phyloP scores from a whole-genome alignment of 257 asterid species.

The Nicotiana tabacum region DNA sequence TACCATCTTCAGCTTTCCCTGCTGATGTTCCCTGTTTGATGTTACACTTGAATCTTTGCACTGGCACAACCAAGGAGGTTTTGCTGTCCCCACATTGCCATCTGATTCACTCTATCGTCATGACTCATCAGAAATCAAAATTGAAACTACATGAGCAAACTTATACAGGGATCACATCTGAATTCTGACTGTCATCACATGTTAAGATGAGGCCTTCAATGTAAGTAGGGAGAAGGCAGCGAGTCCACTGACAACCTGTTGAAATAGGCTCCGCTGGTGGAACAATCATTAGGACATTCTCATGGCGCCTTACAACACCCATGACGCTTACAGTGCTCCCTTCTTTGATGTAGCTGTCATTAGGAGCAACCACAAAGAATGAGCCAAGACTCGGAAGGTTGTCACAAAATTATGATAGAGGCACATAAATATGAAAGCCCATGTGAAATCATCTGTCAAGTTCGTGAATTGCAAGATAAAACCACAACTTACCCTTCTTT shows the following conservation, averaged over 20 bases:
- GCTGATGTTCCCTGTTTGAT: neutral
- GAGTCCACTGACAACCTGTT: constrained; percentile 44
- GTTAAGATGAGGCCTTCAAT: constrained; percentile 39
- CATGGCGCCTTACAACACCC: constrained; percentile 52
- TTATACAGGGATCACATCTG: constrained; percentile 53
- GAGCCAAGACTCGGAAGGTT: neutral
- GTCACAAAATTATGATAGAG: neutral
- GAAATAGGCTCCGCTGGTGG: constrained; percentile 50
- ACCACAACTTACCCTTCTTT: constrained; percentile 41
- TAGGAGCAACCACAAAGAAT: neutral
- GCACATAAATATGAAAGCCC: neutral
- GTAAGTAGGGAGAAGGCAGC: constrained; percentile 37
- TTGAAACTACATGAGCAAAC: constrained; percentile 1
- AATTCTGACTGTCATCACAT: constrained; percentile 28
- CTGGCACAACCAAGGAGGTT: neutral
- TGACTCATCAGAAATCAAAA: neutral
- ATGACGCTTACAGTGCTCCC: constrained; percentile 57
- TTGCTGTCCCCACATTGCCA: neutral
- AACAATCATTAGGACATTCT: constrained; percentile 53
- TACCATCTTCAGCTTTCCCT: neutral
- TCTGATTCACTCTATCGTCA: neutral
- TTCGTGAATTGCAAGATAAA: neutral
- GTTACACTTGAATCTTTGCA: neutral
- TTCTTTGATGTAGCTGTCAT: constrained; percentile 49
- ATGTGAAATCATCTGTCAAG: neutral